phyloP scores from a whole-genome alignment of 1,139 yeast species.

The Waltiozyma sp. region DNA sequence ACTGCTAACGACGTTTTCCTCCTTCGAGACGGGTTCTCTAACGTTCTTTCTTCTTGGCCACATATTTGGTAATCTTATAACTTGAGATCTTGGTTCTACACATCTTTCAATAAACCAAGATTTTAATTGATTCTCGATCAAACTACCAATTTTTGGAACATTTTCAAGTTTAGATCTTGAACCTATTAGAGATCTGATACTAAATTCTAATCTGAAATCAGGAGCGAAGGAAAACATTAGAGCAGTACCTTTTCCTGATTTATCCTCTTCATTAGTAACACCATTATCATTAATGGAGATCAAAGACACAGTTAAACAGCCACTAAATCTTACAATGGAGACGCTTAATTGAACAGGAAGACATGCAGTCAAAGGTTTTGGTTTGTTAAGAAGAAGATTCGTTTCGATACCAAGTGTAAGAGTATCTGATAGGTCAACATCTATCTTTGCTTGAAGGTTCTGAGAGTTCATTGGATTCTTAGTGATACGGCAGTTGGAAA shows the following conservation, averaged over 20 bases:
- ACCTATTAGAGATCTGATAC: conserved; percentile 79
- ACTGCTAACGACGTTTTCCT: conserved; percentile 2
- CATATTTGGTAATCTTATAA: conserved; percentile 69
- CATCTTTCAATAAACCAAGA: conserved; percentile 90
- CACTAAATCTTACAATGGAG: conserved; percentile 87
- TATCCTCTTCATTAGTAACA: conserved; percentile 18
- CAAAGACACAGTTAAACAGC: conserved; percentile 69
- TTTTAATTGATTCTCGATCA: conserved; percentile 72
- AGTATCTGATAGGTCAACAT: conserved; percentile 85
- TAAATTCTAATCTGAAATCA: conserved; percentile 79
- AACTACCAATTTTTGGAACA: conserved; percentile 80
- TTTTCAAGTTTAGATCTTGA: conserved; percentile 87
- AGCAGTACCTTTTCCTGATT: conserved; percentile 45
- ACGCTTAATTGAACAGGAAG: conserved; percentile 77
- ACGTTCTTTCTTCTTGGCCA: conserved; percentile 87
- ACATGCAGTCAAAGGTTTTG: conserved; percentile 75
- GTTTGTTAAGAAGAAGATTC: conserved; percentile 68
- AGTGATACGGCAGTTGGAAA: conserved; percentile 81
- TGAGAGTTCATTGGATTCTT: conserved; percentile 32
- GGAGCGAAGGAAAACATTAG: conserved; percentile 85
- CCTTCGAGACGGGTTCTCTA: conserved; percentile 25
- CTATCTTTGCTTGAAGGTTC: conserved; percentile 81
- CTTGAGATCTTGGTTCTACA: conserved; percentile 87
- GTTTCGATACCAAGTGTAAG: conserved; percentile 87
- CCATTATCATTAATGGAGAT: conserved; percentile 15